Percentiles rank a stretch among this genome's conserved stretches.
phyloP scores from a whole-genome alignment of 2,329 filamentous ascomycete genomes.

The Pseudogymnoascus sp. region DNA sequence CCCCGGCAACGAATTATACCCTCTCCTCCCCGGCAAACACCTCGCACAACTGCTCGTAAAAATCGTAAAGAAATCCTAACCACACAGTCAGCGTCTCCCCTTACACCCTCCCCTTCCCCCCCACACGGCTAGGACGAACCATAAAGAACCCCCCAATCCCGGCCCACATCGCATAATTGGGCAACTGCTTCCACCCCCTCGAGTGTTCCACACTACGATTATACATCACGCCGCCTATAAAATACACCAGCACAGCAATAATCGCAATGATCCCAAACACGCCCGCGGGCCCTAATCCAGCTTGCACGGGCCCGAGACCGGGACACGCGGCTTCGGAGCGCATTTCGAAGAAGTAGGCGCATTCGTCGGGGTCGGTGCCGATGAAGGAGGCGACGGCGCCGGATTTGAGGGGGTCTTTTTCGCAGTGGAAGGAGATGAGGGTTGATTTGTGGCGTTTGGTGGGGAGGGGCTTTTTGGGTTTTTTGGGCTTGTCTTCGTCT shows the following conservation, averaged over 20 bases:
- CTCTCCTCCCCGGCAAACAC: not conserved
- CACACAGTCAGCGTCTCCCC: constrained; percentile 29
- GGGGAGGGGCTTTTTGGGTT: constrained; percentile 19
- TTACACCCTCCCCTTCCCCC: constrained; percentile 16
- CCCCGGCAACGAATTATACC: not conserved
- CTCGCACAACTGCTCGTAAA: not conserved
- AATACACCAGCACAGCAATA: constrained; percentile 74
- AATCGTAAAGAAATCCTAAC: not conserved
- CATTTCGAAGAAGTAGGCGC: constrained; percentile 92
- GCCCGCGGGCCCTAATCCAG: constrained; percentile 62
- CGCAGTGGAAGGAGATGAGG: constrained; percentile 88
- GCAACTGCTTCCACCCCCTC: constrained; percentile 87
- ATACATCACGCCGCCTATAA: constrained; percentile 89
- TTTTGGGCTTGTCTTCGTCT: constrained; percentile 30
- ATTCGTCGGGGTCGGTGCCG: constrained; percentile 74
- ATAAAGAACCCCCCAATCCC: constrained; percentile 76
- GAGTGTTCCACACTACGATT: constrained; percentile 92
- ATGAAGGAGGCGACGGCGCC: constrained; percentile 74
- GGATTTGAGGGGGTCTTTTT: constrained; percentile 64
- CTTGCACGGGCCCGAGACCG: constrained; percentile 55
- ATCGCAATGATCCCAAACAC: constrained; percentile 81
- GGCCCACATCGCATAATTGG: constrained; percentile 90
- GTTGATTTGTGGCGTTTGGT: constrained; percentile 60
- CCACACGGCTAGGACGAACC: constrained; percentile 44
- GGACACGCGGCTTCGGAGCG: constrained; percentile 76